These are phyloP conservation scores for Wickerhamiella kazuoi DNA, from an alignment of 805 yeast genomes.

Conservation along the genomic window DNA sequence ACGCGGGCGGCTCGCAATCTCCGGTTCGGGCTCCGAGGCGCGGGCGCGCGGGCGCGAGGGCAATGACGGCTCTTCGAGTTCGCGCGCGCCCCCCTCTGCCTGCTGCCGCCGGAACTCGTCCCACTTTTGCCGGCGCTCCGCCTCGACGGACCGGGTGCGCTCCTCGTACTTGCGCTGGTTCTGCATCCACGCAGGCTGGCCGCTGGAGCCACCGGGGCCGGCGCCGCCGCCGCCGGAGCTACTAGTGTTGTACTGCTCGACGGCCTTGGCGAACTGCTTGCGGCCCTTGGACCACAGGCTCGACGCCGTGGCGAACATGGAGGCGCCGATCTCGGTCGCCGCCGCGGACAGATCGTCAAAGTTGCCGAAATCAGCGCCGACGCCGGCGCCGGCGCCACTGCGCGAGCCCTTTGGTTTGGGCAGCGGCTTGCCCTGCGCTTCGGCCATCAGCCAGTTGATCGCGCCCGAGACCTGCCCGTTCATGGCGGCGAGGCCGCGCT, in stretches of 20 bases:
- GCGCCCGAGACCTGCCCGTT: constrained; percentile 50
- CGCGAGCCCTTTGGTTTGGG: constrained; percentile 12
- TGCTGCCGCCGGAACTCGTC: not conserved
- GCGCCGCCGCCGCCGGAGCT: constrained; percentile 11
- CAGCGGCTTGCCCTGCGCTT: constrained; percentile 30
- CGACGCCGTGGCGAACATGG: constrained; percentile 43
- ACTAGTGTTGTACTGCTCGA: constrained; percentile 31
- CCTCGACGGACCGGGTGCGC: not conserved
- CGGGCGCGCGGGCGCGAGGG: not conserved
- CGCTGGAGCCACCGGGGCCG: constrained; percentile 5
- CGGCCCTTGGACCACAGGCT: constrained; percentile 39
- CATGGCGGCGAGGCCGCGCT: constrained; percentile 34
- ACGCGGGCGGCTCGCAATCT: not conserved
- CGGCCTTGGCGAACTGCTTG: constrained; percentile 42
- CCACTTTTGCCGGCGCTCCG: not conserved
- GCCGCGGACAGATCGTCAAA: constrained; percentile 24
- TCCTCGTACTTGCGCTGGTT: constrained; percentile 25
- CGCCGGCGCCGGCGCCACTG: constrained; percentile 4
- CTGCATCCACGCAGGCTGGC: constrained; percentile 61
- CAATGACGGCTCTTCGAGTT: not conserved
- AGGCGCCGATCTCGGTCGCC: constrained; percentile 38
- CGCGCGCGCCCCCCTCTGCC: not conserved
- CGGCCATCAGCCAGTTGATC: constrained; percentile 45
- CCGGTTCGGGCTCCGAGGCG: not conserved
- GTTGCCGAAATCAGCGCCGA: constrained; percentile 5